These are phyloP conservation scores for Stereum hirsutum DNA, from an alignment of 1,284 basidiomycete genomes.

Conservation along the genomic window DNA sequence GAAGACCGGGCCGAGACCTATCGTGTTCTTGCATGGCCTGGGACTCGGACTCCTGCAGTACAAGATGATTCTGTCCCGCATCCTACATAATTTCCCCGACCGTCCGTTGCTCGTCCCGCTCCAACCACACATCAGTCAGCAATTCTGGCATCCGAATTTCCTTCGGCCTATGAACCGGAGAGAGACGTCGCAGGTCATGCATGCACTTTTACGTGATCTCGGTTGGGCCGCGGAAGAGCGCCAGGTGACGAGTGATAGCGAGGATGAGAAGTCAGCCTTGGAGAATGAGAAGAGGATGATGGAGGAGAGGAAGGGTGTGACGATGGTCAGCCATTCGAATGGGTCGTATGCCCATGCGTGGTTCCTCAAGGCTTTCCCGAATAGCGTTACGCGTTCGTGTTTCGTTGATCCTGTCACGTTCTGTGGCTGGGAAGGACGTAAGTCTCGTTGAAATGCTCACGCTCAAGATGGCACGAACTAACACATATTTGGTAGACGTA, in stretches of 20 bases:
- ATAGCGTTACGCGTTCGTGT: slow-evolving; percentile 64
- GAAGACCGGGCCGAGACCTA: slow-evolving; percentile 45
- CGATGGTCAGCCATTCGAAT: slow-evolving; percentile 83
- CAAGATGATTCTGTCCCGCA: slow-evolving; percentile 34
- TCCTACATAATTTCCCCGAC: slow-evolving; percentile 47
- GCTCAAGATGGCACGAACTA: background rate
- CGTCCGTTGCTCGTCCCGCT: slow-evolving; percentile 74
- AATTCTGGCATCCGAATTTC: slow-evolving; percentile 69
- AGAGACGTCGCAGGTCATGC: slow-evolving; percentile 52
- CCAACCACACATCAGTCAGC: slow-evolving; percentile 81
- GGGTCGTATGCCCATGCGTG: slow-evolving; percentile 75
- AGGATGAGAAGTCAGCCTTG: slow-evolving; percentile 14
- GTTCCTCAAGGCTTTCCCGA: slow-evolving; percentile 74
- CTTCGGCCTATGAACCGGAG: slow-evolving; percentile 59
- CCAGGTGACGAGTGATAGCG: slow-evolving; percentile 10
- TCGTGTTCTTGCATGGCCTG: slow-evolving; percentile 83
- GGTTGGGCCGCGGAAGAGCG: slow-evolving; percentile 48
- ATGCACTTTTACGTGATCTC: slow-evolving; percentile 47
- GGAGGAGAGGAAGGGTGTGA: slow-evolving; percentile 43
- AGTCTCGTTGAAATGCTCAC: slow-evolving; percentile 12
- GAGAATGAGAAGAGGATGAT: background rate
- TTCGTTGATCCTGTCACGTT: slow-evolving; percentile 88
- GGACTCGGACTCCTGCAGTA: slow-evolving; percentile 76
- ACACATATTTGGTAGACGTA: slow-evolving; percentile 69
- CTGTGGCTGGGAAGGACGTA: slow-evolving; percentile 85